phyloP scores from a whole-genome alignment of 257 asterid genomes.

The Penstemon eatonii region DNA sequence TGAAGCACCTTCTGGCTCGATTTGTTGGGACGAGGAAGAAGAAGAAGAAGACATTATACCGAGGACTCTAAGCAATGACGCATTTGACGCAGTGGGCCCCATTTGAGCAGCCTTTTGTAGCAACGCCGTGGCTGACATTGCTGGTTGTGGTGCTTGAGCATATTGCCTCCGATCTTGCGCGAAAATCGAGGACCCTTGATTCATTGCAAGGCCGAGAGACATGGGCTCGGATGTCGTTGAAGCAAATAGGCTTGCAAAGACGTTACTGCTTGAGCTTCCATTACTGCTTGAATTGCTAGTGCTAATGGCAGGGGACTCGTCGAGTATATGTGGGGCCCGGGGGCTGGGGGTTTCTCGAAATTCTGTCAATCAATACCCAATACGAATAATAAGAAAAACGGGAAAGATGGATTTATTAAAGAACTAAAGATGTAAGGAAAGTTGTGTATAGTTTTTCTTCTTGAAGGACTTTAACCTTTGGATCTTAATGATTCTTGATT shows the following conservation, averaged over 20 bases:
- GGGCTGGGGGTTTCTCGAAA: conserved; percentile 41
- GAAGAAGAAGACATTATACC: conserved; percentile 58
- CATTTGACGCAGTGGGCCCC: conserved; percentile 63
- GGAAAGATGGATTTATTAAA: conserved; percentile 12
- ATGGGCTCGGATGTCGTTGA: conserved; percentile 70
- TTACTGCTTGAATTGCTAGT: conserved; percentile 52
- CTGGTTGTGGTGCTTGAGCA: conserved; percentile 59
- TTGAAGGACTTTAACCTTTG: conserved; percentile 41
- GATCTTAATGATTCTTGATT: conserved; percentile 35
- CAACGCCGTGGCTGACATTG: conserved; percentile 87
- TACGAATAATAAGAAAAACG: conserved; percentile 20
- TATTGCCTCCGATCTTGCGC: conserved; percentile 74
- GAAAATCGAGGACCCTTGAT: conserved; percentile 60
- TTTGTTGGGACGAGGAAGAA: conserved; percentile 31
- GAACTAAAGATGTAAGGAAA: conserved; percentile 31
- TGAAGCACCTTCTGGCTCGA: conserved; percentile 46
- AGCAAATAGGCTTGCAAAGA: conserved; percentile 69
- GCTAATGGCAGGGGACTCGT: conserved; percentile 49
- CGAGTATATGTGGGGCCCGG: conserved; percentile 39
- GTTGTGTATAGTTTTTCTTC: conserved; percentile 16
- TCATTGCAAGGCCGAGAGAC: conserved; percentile 64
- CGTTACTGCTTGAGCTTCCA: conserved; percentile 59
- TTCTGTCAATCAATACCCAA: conserved; percentile 31
- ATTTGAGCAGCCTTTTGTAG: conserved; percentile 89
- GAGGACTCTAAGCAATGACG: conserved; percentile 64